phyloP scores from a whole-genome alignment of 2,329 filamentous ascomycete species.

The Alternaria sp. region DNA sequence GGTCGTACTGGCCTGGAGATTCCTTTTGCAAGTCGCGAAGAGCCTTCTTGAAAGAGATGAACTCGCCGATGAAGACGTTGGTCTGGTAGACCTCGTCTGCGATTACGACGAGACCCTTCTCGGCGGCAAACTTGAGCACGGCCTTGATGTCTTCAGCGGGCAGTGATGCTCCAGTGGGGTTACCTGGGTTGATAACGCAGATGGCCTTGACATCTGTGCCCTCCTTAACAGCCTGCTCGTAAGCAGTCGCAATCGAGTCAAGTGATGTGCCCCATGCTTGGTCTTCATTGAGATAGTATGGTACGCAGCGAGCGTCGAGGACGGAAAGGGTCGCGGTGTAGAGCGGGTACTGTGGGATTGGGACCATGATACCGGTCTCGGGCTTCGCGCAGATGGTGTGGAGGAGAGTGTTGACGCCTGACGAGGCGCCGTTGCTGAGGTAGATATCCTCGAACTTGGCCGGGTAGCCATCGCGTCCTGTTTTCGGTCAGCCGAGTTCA shows the following conservation, averaged over 20 bases:
- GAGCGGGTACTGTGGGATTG: conserved; percentile 96
- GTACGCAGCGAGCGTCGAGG: conserved; percentile 84
- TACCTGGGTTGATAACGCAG: conserved; percentile 97
- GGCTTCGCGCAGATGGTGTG: conserved; percentile 83
- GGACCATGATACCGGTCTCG: conserved; percentile 84
- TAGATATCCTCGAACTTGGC: conserved; percentile 84
- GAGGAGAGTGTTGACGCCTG: conserved; percentile 92
- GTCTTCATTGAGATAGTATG: conserved; percentile 91
- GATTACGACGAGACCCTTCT: conserved; percentile 86
- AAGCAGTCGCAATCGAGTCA: conserved; percentile 74
- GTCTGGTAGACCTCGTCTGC: conserved; percentile 99
- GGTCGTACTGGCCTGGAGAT: conserved; percentile 76
- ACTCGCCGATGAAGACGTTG: conserved; percentile 94
- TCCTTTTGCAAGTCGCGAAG: conserved; percentile 80
- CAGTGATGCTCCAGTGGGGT: conserved; percentile 91
- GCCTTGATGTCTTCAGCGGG: conserved; percentile 78
- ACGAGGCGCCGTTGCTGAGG: conserved; percentile 89
- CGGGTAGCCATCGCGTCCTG: conserved; percentile 86
- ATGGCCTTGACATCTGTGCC: conserved; percentile 91
- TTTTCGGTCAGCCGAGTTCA: conserved; percentile 17
- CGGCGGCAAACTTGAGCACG: conserved; percentile 85
- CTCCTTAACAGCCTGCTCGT: conserved; percentile 76
- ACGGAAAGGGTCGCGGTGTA: conserved; percentile 93
- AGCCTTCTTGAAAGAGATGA: conserved; percentile 93
- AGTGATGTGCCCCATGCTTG: conserved; percentile 89